phyloP scores from a whole-genome alignment of 345 rosid species.

The Eutrema japonicum region DNA sequence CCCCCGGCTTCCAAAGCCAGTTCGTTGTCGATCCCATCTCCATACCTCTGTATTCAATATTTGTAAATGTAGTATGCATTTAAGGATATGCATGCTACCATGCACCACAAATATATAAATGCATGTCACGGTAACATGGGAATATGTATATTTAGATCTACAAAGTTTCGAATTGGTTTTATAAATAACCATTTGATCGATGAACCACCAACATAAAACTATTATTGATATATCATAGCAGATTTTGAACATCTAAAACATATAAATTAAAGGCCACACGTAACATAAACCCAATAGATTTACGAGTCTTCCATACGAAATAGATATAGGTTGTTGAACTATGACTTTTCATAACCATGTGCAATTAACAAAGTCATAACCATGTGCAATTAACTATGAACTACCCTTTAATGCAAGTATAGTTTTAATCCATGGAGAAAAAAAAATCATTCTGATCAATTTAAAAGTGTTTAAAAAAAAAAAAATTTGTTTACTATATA shows the following conservation, averaged over 20 bases:
- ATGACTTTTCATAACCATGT: background rate
- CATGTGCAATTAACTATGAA: background rate
- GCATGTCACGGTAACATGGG: too few species aligned
- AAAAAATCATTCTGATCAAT: background rate
- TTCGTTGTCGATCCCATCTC: constrained; percentile 56
- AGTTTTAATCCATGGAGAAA: background rate
- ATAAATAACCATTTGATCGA: background rate
- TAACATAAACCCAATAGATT: background rate
- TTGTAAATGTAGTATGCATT: background rate
- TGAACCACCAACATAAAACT: background rate
- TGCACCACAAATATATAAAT: background rate
- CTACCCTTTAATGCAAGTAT: background rate
- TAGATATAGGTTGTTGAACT: background rate
- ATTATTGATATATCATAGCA: background rate
- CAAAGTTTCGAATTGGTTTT: background rate
- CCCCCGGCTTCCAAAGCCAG: constrained; percentile 67
- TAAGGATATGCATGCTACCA: background rate
- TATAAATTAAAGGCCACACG: background rate
- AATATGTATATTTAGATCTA: background rate
- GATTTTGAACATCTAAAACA: constrained; percentile 7
- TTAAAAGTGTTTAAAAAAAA: too few species aligned
- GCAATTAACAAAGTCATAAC: background rate
- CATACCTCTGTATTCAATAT: constrained; percentile 52
- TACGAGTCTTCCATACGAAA: background rate
- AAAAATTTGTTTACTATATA: background rate